phyloP scores from a whole-genome alignment of 495 filamentous ascomycete species.

The Pyrenopolyporus hunteri region DNA sequence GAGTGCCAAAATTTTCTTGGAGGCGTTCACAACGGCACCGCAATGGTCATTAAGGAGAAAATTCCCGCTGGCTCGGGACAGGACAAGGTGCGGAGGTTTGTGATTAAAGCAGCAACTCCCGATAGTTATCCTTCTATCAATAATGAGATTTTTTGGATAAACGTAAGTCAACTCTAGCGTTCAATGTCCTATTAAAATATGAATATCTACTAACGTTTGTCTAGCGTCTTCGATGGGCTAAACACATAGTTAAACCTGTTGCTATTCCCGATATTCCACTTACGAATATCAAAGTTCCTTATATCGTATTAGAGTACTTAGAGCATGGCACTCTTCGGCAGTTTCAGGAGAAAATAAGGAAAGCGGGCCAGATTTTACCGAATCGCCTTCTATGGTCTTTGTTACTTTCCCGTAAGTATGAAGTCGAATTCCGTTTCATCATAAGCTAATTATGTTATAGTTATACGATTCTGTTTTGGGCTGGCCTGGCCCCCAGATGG shows the following conservation, averaged over 20 bases:
- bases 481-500: background rate
- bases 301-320: background rate
- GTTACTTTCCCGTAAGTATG: conserved; percentile 2
- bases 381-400: conserved; percentile 9
- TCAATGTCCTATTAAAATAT: background rate
- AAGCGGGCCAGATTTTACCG: background rate
- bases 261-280: background rate
- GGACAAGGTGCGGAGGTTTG: background rate
- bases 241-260: background rate
- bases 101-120: background rate
- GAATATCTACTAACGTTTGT: background rate
- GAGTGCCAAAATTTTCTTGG: background rate
- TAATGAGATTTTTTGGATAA: background rate
- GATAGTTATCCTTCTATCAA: background rate
- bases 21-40: background rate
- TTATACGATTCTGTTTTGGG: background rate
- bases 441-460: background rate
- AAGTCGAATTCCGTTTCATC: background rate
- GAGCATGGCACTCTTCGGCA: background rate
- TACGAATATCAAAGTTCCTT: background rate
- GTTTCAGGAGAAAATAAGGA: background rate
- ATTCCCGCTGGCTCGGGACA: background rate
- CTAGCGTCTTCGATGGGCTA: background rate
- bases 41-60: background rate
- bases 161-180: background rate